Evolutionary conservation across 2,329 filamentous ascomycete genomes (phyloP), one percentile per base, ranked within the genome.

Genomic region (Pseudogymnoascus sp.): DNA sequence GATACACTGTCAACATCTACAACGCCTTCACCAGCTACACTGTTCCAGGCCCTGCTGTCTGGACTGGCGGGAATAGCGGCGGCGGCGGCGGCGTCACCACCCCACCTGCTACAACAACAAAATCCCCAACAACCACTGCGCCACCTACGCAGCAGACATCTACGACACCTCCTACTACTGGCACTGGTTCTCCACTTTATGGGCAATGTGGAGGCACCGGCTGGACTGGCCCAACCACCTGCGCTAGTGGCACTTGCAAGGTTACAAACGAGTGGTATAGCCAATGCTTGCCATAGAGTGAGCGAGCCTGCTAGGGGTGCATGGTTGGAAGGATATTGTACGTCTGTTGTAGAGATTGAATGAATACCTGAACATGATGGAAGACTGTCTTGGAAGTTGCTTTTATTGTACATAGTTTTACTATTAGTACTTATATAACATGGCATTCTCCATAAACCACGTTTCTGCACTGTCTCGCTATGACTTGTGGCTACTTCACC

Each of bases 21-120:
- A 64, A 58, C 35, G 63, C 69, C 49, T 70, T 71, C 62, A 41
- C 65, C 33, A 71, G 67, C 59, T 71, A 71, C 61, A 71, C 69
- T 7, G 66, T 71, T 16, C 69, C 69, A 1, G 70, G 70, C 1
- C 70, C 69, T 41, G 65, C 68, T 18, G 68, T 71, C 5, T 70
- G 67, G 68, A 45, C 52, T 28, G 66, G 65, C n/a, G 64, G 67
- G 43, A 62, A 61, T 25, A 63, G 49, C 37, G 61, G 63, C 14
- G 65, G 59, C 38, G 28, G 63, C 14, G 65, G 59, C 38, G 28
- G 28, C 8, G 8, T 8, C 28, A 62, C 28, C 25, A 43, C 61
- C 21, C n/a, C 43, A 35, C 28, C n/a, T 28, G 9, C 55, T 23
- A 60, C 43, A 21, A 45, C 33, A 9, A 60, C 59, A 9, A 31